Evolutionary conservation across 2,329 filamentous ascomycete species (phyloP).

Genomic region (Sporothrix pallida): DNA sequence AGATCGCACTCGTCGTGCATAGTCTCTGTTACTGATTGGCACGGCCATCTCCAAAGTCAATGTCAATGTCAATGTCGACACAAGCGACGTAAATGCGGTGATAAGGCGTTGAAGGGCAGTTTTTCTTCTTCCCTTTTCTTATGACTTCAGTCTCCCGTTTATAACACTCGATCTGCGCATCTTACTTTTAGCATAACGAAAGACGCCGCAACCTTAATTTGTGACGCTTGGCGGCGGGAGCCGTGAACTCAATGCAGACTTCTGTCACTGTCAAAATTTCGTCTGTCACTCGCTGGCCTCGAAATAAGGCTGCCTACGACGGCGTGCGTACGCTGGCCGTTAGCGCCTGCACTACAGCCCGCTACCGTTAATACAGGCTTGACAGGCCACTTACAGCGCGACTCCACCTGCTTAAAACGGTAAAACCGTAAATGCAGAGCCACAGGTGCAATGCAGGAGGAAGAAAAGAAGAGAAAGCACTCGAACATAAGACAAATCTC

Average conservation of each 20-base stretch:
- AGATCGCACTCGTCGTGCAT: too few relatives aligned
- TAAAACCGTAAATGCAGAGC: background rate
- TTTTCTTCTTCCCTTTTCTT: too few relatives aligned
- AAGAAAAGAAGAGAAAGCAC: background rate
- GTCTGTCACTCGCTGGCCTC: background rate
- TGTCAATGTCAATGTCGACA: background rate
- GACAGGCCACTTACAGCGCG: background rate
- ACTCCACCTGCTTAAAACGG: background rate
- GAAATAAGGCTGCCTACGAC: constrained; percentile 14
- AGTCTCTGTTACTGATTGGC: too few relatives aligned
- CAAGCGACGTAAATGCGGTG: background rate
- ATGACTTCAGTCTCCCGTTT: too few relatives aligned
- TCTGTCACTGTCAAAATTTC: background rate
- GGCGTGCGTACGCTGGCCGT: background rate
- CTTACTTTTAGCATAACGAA: too few relatives aligned
- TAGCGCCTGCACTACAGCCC: background rate
- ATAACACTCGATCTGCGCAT: too few relatives aligned
- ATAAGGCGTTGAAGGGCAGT: too few relatives aligned
- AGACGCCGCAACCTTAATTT: too few relatives aligned
- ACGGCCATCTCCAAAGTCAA: background rate
- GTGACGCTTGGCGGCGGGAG: too few relatives aligned
- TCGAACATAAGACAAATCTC: background rate
- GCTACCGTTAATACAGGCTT: too few relatives aligned
- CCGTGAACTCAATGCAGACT: too few relatives aligned
- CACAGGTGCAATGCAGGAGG: background rate